A percentile compares a stretch with the other conserved stretches of the same genome.
These are phyloP conservation scores for Massospora cicadina DNA, from an alignment of 371 early-diverging fungal genomes.

Conservation along the genomic window DNA sequence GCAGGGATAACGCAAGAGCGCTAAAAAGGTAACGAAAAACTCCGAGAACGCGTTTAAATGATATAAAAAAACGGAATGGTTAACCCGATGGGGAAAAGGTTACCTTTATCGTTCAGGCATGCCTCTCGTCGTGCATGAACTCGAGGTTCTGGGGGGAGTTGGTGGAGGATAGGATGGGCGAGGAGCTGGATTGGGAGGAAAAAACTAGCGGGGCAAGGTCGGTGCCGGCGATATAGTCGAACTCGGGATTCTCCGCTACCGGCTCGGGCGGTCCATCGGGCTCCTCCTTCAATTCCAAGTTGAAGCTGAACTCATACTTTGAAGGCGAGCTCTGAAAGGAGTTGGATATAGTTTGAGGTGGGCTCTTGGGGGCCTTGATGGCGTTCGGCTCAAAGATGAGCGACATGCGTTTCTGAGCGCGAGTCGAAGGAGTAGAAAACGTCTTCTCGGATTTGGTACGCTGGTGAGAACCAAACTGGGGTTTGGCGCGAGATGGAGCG, in stretches of 20 bases:
- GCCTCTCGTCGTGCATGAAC: background rate
- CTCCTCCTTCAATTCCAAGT: background rate
- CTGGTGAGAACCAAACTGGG: background rate
- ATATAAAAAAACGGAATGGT: no score
- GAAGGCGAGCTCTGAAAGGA: background rate
- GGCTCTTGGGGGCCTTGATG: background rate
- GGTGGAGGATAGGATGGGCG: background rate
- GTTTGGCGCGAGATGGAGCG: background rate
- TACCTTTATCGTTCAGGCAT: background rate
- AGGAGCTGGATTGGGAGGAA: background rate
- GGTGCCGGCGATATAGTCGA: conserved; percentile 7
- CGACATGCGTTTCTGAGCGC: background rate
- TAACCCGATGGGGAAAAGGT: no score
- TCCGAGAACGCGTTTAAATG: no score
- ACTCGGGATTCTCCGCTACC: background rate
- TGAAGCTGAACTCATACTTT: background rate
- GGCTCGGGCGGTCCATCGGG: background rate
- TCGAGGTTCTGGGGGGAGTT: background rate
- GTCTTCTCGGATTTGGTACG: background rate
- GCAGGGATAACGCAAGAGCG: no score
- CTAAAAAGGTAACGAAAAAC: no score
- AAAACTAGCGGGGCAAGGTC: conserved; percentile 3
- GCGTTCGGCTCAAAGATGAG: background rate
- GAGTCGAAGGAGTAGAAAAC: background rate
- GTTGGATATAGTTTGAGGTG: background rate